Evolutionary conservation across 306 rosid genomes (phyloP).

Genomic region (Morella rubra): DNA sequence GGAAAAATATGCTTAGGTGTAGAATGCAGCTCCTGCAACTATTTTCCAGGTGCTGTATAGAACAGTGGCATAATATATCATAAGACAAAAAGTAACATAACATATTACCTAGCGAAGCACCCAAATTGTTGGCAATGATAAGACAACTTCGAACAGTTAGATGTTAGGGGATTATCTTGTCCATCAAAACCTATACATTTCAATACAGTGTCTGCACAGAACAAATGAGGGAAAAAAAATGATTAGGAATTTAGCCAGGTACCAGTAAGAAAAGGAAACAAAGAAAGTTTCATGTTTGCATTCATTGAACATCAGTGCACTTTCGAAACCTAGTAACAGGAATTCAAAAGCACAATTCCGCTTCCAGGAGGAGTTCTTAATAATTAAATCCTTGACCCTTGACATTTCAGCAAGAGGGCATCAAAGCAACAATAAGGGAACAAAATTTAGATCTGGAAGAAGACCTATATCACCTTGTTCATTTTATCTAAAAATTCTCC

Average conservation of each 20-base stretch:
- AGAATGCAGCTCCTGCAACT: background rate
- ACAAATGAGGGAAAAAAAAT: background rate
- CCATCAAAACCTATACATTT: slow-evolving; percentile 48
- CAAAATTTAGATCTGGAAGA: background rate
- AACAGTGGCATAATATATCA: background rate
- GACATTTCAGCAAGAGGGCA: slow-evolving; percentile 17
- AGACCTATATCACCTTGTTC: slow-evolving; percentile 6
- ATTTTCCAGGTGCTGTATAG: background rate
- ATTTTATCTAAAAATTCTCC: slow-evolving; percentile 15
- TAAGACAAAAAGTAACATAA: background rate
- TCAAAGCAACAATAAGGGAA: slow-evolving; percentile 9
- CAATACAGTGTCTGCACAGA: slow-evolving; percentile 54
- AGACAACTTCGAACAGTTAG: slow-evolving; percentile 52
- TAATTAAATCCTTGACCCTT: slow-evolving; percentile 6
- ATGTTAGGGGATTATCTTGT: slow-evolving; percentile 23
- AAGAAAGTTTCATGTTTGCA: no score
- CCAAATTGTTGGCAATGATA: slow-evolving; percentile 72
- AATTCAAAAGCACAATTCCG: slow-evolving; percentile 10
- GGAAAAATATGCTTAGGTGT: background rate
- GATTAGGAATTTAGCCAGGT: background rate
- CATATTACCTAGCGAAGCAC: slow-evolving; percentile 56
- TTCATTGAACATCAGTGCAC: background rate
- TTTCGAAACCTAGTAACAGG: slow-evolving; percentile 19
- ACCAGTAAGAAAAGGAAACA: background rate
- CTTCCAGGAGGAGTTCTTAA: slow-evolving; percentile 5